Conservation (phyloP, 2,329 filamentous ascomycete species). For the Septoria linicola region DNA sequence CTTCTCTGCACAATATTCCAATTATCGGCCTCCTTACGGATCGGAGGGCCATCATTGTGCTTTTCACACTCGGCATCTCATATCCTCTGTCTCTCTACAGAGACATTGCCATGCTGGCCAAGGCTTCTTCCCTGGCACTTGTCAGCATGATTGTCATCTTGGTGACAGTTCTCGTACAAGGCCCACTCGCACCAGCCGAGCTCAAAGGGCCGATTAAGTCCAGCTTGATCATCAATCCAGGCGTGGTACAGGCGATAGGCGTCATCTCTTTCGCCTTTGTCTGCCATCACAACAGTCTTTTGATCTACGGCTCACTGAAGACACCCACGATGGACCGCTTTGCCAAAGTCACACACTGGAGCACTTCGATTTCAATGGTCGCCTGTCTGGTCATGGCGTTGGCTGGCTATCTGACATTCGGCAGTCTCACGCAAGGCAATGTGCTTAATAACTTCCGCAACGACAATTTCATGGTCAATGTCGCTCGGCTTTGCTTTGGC, state of each 20-base stretch:
- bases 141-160: constrained; percentile 92
- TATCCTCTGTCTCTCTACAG: constrained; percentile 91
- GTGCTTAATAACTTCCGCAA: constrained; percentile 96
- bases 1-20: constrained; percentile 67
- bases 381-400: constrained; percentile 88
- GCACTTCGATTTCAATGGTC: constrained; percentile 83
- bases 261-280: constrained; percentile 93
- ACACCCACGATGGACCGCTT: constrained; percentile 97
- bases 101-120: constrained; percentile 96
- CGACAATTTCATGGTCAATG: constrained; percentile 89
- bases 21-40: constrained; percentile 81
- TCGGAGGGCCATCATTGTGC: constrained; percentile 77
- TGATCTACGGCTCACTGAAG: constrained; percentile 93
- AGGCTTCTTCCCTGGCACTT: constrained; percentile 89
- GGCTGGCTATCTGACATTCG: constrained; percentile 87
- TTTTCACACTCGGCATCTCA: constrained; percentile 82
- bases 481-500: constrained; percentile 91
- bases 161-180: constrained; percentile 81
- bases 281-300: constrained; percentile 89
- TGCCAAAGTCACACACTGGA: constrained; percentile 87
- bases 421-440: constrained; percentile 87
- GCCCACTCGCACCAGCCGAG: constrained; percentile 69
- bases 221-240: constrained; percentile 74
- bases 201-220: constrained; percentile 69
- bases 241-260: constrained; percentile 92